These are phyloP conservation scores for Mortierella sp. DNA, from an alignment of 371 early-diverging fungal species.

Conservation along the genomic window DNA sequence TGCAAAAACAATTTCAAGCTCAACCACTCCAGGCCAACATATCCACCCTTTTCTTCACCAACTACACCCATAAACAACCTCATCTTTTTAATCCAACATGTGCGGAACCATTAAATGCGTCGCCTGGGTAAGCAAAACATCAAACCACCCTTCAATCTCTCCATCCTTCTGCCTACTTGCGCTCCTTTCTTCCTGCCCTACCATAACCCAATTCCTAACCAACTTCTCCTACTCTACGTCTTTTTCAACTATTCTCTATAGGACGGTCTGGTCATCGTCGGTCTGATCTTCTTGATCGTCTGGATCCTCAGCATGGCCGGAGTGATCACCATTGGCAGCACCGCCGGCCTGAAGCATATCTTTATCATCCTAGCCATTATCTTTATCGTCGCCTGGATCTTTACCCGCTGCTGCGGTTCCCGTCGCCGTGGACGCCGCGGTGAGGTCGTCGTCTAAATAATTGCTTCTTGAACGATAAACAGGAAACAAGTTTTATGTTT, in stretches of 20 bases:
- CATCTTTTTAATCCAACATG: slow-evolving; percentile 18
- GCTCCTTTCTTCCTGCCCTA: neutral
- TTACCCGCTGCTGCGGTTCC: slow-evolving; percentile 32
- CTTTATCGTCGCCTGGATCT: slow-evolving; percentile 46
- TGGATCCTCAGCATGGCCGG: slow-evolving; percentile 36
- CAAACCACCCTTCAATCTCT: neutral
- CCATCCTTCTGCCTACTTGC: too few relatives aligned
- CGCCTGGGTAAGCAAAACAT: slow-evolving; percentile 36
- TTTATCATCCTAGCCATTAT: slow-evolving; percentile 37
- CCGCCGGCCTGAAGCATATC: slow-evolving; percentile 41
- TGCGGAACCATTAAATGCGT: slow-evolving; percentile 35
- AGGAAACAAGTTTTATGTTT: too few relatives aligned
- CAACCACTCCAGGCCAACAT: neutral
- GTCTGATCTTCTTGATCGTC: slow-evolving; percentile 39
- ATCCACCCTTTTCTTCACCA: neutral
- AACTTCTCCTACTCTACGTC: neutral
- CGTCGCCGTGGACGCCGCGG: slow-evolving; percentile 17
- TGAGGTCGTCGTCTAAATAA: slow-evolving; percentile 23
- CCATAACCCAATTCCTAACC: neutral
- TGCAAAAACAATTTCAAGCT: neutral
- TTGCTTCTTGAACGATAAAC: too few relatives aligned
- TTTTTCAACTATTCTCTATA: neutral
- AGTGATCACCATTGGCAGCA: slow-evolving; percentile 24
- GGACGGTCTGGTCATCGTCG: slow-evolving; percentile 49
- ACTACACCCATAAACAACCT: neutral